These are phyloP conservation scores for Fusarium poae DNA, from an alignment of 2,329 filamentous ascomycete genomes.

Conservation along the genomic window DNA sequence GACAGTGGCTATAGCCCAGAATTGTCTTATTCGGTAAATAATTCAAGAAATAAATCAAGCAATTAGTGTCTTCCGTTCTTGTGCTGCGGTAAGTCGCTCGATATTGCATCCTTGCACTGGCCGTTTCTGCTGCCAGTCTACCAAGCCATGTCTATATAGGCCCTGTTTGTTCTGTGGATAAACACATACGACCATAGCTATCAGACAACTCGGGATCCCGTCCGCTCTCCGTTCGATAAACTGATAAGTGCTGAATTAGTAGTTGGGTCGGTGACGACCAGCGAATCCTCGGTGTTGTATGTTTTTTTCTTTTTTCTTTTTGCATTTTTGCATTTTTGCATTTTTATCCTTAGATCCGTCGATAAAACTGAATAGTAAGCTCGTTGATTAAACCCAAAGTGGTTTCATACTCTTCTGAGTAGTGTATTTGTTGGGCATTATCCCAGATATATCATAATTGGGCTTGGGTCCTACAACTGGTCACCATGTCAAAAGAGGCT, in stretches of 20 bases:
- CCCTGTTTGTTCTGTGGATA: background rate
- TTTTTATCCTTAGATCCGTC: background rate
- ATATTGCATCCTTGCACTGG: background rate
- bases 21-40: rapidly evolving
- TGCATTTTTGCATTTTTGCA: no score
- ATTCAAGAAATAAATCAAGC: no score
- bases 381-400: no score
- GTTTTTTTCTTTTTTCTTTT: slow-evolving; percentile 13
- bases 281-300: slow-evolving; percentile 40
- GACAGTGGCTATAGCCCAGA: no score
- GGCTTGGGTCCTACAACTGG: slow-evolving; percentile 58
- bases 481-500: slow-evolving; percentile 51
- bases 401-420: slow-evolving; percentile 19
- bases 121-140: background rate
- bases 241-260: slow-evolving; percentile 37
- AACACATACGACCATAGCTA: slow-evolving; percentile 37
- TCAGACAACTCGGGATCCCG: slow-evolving; percentile 38
- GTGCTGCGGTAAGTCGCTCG: background rate
- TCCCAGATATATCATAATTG: slow-evolving; percentile 56
- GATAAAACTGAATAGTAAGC: rapidly evolving
- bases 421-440: slow-evolving; percentile 45
- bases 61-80: background rate
- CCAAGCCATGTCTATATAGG: background rate
- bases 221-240: slow-evolving; percentile 38
- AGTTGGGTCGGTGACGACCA: slow-evolving; percentile 36